Evolutionary conservation across 225 moss, liverwort and hornwort species (phyloP), one percentile per base, ranked within the genome.

Genomic region (Marchantia paleacea): DNA sequence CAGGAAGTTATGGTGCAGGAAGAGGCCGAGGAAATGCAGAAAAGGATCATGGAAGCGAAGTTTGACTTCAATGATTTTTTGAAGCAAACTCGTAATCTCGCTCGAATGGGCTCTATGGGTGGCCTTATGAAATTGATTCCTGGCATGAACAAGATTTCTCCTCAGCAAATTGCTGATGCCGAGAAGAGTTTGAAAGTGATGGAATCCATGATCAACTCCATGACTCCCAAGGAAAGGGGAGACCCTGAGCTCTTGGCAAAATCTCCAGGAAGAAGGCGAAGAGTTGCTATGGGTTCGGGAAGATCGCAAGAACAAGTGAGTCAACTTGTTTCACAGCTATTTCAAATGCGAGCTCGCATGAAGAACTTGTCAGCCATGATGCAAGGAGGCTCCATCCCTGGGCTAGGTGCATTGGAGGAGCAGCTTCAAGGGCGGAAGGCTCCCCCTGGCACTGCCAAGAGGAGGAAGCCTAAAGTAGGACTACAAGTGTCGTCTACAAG

Each of bases 41-140:
- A 88, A 79, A 89, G 90, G 90, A 97, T 97, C 39, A 84, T 95
- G 97, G 97, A 95, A 72, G 91, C 94, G 8, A 97, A 97, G 72
- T 97, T 95, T 70, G 97, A 97, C 82, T 97, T 97, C 83, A 97
- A 97, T 84, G 97, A 97, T 78, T 95, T 97, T 76, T 91, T 97
- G 61, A 88, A 93, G 78, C 97, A 97, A 82, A 95, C 95, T 28
- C 90, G 92, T 19, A 91, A 91, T 81, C 83, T 97, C 64, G 91
- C 97, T 49, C 91, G 93, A 29, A 97, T 97, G 95, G 97, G 97
- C 74, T 97, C 97, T 31, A 97, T 97, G 97, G 85, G 92, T 60
- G 91, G 89, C 70, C 83, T 97, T 76, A 84, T 97, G 78, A 95
- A 93, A 78, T 82, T 97, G 50, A 95, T 97, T 80, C 97, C 97